Percentiles rank a stretch among this genome's conserved stretches.
phyloP scores from a whole-genome alignment of 1,284 basidiomycete species.

The Microstroma glucosiphilum region DNA sequence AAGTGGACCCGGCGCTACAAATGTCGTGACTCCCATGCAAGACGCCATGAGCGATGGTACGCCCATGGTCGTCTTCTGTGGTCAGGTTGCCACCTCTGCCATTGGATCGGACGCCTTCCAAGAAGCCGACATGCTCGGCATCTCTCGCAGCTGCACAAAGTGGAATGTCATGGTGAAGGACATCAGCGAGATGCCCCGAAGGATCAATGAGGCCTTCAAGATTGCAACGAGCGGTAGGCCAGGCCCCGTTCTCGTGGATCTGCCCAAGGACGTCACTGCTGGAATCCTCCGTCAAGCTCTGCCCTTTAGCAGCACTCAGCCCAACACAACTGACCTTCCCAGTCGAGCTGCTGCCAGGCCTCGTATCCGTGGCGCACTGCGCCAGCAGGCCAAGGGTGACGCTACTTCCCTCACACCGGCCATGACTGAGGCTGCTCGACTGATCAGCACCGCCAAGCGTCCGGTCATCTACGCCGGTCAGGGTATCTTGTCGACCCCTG shows the following conservation, averaged over 20 bases:
- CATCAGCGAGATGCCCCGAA: constrained; percentile 82
- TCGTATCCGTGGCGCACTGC: constrained; percentile 16
- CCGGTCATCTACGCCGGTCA: constrained; percentile 93
- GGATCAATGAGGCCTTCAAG: constrained; percentile 99
- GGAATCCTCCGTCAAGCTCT: constrained; percentile 78
- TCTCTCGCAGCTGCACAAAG: constrained; percentile 93
- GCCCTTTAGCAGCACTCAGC: constrained; percentile 79
- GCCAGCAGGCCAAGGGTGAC: constrained; percentile 16
- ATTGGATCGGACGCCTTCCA: constrained; percentile 98
- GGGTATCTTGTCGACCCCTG: constrained; percentile 74
- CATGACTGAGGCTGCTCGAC: constrained; percentile 74
- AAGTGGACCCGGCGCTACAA: constrained; percentile 94
- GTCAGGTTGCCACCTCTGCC: constrained; percentile 94
- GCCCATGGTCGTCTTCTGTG: constrained; percentile 89
- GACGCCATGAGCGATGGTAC: constrained; percentile 92
- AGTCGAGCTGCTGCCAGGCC: constrained; percentile 40
- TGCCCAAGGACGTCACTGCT: constrained; percentile 96
- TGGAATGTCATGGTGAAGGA: constrained; percentile 99
- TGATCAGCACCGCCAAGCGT: constrained; percentile 85
- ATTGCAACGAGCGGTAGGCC: constrained; percentile 94
- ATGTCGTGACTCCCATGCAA: constrained; percentile 96
- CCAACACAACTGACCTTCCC: constrained; percentile 58
- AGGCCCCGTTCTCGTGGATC: constrained; percentile 91
- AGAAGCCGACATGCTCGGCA: constrained; percentile 93
- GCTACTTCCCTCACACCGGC: constrained; percentile 53